phyloP scores from a whole-genome alignment of 2,329 filamentous ascomycete genomes.

The Aspergillus fructus region DNA sequence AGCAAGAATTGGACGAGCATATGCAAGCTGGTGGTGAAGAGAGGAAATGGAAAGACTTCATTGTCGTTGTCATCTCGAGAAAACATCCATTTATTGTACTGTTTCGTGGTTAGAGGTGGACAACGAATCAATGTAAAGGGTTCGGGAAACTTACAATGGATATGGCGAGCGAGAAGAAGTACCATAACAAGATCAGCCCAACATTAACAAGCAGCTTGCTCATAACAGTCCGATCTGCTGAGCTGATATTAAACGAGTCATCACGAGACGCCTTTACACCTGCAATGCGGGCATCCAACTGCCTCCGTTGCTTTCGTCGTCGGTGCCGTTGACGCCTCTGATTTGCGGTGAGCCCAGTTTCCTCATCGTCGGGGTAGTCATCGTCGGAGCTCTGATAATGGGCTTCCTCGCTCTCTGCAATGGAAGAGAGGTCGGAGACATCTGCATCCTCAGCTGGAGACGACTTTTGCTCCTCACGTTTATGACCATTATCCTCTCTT shows the following conservation, averaged over 20 bases:
- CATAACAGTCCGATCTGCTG: conserved; percentile 73
- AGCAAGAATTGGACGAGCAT: conserved; percentile 93
- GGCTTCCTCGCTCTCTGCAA: conserved; percentile 53
- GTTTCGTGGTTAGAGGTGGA: neutral
- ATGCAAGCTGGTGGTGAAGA: conserved; percentile 93
- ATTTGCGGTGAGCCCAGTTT: conserved; percentile 76
- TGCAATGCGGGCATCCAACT: conserved; percentile 68
- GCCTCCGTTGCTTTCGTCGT: conserved; percentile 65
- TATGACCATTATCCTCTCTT: conserved; percentile 26
- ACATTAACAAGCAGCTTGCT: conserved; percentile 70
- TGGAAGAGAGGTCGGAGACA: conserved; percentile 42
- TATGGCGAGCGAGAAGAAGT: conserved; percentile 87
- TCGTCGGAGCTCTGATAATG: conserved; percentile 65
- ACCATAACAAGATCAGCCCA: conserved; percentile 85
- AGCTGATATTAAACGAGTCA: conserved; percentile 58
- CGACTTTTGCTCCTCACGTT: conserved; percentile 36
- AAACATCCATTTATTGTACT: conserved; percentile 99
- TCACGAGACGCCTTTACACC: conserved; percentile 62
- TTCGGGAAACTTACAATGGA: conserved; percentile 67
- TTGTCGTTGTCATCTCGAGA: conserved; percentile 64
- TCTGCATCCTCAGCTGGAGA: conserved; percentile 37
- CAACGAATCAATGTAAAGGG: neutral
- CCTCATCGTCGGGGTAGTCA: conserved; percentile 79
- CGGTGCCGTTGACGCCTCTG: conserved; percentile 66
- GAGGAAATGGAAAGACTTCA: conserved; percentile 87